A percentile compares a stretch with the other conserved stretches of the same genome.
phyloP scores from a whole-genome alignment of 2,329 filamentous ascomycete genomes.

The Epichloe glyceriae region DNA sequence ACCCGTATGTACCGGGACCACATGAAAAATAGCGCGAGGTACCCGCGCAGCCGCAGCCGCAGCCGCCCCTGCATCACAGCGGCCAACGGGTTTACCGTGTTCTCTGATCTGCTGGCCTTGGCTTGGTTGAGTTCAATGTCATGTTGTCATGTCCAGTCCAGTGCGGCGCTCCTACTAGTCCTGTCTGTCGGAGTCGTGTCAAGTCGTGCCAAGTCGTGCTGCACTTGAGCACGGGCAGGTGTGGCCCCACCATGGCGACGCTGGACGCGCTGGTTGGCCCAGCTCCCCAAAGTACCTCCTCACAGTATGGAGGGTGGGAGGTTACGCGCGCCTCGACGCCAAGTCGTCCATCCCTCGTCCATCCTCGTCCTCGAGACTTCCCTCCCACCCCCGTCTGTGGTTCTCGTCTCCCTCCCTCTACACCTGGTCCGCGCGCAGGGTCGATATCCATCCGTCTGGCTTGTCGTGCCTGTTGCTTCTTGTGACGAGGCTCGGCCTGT shows the following conservation, averaged over 20 bases:
- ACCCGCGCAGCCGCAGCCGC: neutral
- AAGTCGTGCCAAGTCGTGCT: no score
- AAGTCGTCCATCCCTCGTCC: neutral
- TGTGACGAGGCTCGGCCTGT: slow-evolving; percentile 1
- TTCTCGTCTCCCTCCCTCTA: slow-evolving; percentile 4
- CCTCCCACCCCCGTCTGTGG: slow-evolving; percentile 5
- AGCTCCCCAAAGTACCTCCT: neutral
- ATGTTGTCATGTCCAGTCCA: no score
- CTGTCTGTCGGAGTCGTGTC: no score
- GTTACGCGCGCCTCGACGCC: neutral
- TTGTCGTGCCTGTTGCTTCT: slow-evolving; percentile 4
- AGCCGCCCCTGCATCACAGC: no score
- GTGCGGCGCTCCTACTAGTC: no score
- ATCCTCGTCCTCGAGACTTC: slow-evolving; percentile 1
- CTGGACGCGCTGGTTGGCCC: neutral
- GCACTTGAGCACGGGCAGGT: no score
- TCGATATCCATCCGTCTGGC: slow-evolving; percentile 4
- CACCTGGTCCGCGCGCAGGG: slow-evolving; percentile 7
- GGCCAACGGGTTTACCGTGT: no score
- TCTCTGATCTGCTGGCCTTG: no score
- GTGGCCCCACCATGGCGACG: no score
- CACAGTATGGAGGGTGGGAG: neutral
- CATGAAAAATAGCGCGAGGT: neutral
- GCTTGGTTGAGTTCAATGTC: no score
- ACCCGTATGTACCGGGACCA: no score